Base-by-base conservation (phyloP, 2,329 filamentous ascomycete species). In the Drechslera avenae region DNA sequence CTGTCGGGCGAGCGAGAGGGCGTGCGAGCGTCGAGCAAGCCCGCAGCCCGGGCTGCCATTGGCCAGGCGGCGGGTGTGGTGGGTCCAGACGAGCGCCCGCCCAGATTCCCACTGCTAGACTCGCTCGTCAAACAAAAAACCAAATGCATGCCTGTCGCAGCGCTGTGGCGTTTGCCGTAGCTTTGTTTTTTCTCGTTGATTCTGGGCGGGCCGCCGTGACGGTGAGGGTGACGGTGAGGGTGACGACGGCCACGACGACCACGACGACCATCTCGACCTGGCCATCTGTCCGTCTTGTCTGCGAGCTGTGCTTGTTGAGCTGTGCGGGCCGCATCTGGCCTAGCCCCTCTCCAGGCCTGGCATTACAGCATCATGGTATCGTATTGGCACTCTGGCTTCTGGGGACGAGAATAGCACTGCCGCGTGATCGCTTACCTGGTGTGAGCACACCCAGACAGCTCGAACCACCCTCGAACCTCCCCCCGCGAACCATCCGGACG, bases 311-410 rank as follows among this genome's bases (percentile, higher is more conserved):
- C 43, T 46, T 58, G 55, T 55, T 56, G 52, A 46, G 50, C 48
- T 48, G 40, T 44, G 35, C 45, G 37, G 21, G 35, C 43, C 47
- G 18, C 31, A 41, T 32, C 48, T 54, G 51, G 46, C 57, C 46
- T 41, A 41, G 46, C 52, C 39, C 48, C 39, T 39, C 21, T 23
- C 21, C 50, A 30, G 26, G 32, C 41, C 43, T 45, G 35, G 39
- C 50, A 59, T 57, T 57, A 57, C 60, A 53, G 40, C 56, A 52
- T 59, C 54, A 57, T 52, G 34, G 39, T 23, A 23, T 23, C n/a
- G n/a, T n/a, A n/a, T n/a, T 23, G 21, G 4, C 21, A 23, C 7
- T 23, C 4, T 23, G 21, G 21, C 21, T 46, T 31, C 39, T 21
- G 41, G 33, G 39, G 19, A 39, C 36, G 39, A 51, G 33, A 52